These are phyloP conservation scores for Cryphonectria radicalis DNA, from an alignment of 2,329 filamentous ascomycete species.

Conservation along the genomic window DNA sequence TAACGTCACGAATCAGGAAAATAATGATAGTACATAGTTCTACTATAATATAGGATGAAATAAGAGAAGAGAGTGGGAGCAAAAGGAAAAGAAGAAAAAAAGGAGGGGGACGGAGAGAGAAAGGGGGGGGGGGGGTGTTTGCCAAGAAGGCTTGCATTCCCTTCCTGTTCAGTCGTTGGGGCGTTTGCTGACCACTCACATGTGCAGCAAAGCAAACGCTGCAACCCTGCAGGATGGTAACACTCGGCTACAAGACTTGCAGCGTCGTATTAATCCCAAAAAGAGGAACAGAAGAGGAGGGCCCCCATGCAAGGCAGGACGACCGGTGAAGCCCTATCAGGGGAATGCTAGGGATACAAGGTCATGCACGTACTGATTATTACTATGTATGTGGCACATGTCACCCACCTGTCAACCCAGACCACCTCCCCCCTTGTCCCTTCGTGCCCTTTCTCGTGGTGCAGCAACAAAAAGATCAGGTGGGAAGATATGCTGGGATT, in stretches of 20 bases:
- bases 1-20: background rate
- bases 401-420: background rate
- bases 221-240: background rate
- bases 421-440: background rate
- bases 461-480: background rate
- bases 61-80: background rate
- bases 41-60: background rate
- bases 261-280: background rate
- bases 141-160: too few relatives aligned
- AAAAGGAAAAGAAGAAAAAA: background rate
- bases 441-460: background rate
- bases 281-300: background rate
- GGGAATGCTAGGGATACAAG: background rate
- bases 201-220: background rate
- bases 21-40: background rate
- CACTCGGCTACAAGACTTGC: background rate
- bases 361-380: background rate
- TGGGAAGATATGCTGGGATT: background rate
- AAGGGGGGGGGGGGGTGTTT: too few relatives aligned
- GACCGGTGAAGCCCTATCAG: background rate
- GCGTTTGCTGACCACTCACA: slow-evolving; percentile 4
- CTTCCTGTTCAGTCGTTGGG: too few relatives aligned
- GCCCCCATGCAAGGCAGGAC: background rate
- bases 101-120: background rate
- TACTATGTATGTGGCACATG: background rate